phyloP scores from a whole-genome alignment of 2,329 filamentous ascomycete genomes.

The Pseudopithomyces chartarum region DNA sequence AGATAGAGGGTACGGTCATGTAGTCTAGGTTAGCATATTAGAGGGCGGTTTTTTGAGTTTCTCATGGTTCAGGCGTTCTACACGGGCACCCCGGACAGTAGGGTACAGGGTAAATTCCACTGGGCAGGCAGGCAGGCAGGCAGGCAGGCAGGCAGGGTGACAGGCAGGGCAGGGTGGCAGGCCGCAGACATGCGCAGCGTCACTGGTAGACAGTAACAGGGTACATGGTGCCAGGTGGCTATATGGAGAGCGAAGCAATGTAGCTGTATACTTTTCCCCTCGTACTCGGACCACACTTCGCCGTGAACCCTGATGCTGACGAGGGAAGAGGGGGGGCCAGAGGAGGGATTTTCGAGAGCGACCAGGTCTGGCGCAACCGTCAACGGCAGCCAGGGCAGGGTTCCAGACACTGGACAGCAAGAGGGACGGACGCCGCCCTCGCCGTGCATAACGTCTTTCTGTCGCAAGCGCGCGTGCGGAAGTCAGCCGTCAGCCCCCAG shows the following conservation, averaged over 20 bases:
- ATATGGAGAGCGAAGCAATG: constrained; percentile 17
- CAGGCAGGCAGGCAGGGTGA: constrained; percentile 13
- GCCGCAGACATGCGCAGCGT: constrained; percentile 20
- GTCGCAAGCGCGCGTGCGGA: constrained; percentile 18
- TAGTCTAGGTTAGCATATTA: constrained; percentile 6
- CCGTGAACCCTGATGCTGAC: constrained; percentile 14
- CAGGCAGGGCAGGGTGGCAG: constrained; percentile 14
- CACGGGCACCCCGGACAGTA: not conserved
- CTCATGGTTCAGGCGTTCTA: not conserved
- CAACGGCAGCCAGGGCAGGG: constrained; percentile 11
- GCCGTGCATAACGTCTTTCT: constrained; percentile 16
- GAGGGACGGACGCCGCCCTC: not conserved
- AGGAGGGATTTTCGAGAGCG: constrained; percentile 14
- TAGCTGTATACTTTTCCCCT: constrained; percentile 5
- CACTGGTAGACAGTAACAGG: constrained; percentile 16
- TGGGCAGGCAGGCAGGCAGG: constrained; percentile 9
- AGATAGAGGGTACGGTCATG: constrained; percentile 17
- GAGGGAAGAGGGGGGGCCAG: constrained; percentile 4
- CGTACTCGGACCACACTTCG: constrained; percentile 10
- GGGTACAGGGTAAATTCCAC: constrained; percentile 7
- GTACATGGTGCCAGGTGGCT: constrained; percentile 6
- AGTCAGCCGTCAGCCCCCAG: constrained; percentile 12
- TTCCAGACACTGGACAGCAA: not conserved
- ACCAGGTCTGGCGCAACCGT: constrained; percentile 18
- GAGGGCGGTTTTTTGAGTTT: not conserved